Conservation (phyloP, 495 filamentous ascomycete species). For the Hyaloscypha hepaticicola region DNA sequence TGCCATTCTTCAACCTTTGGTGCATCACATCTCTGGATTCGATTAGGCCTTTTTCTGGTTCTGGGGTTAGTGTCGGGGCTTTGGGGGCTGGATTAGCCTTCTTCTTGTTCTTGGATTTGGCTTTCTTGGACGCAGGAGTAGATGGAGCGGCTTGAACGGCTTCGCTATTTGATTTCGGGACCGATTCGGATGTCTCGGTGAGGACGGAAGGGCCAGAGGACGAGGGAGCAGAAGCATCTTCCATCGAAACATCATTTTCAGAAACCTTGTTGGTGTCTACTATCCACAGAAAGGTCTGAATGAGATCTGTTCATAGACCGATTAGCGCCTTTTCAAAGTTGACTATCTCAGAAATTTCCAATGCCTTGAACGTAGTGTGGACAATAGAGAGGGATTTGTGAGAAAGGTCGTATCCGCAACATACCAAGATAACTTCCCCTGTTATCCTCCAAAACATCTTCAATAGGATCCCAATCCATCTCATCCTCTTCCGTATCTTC, state of each 20-base stretch:
- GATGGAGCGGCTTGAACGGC: slow-evolving; percentile 29
- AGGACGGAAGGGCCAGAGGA: not conserved
- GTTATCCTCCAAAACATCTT: slow-evolving; percentile 48
- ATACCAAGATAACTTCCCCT: slow-evolving; percentile 41
- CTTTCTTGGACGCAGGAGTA: slow-evolving; percentile 34
- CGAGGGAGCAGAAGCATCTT: slow-evolving; percentile 5
- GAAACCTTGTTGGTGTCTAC: slow-evolving; percentile 7
- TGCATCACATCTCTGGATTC: slow-evolving; percentile 43
- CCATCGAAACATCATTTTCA: slow-evolving; percentile 21
- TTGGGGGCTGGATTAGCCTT: slow-evolving; percentile 22
- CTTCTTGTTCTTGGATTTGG: slow-evolving; percentile 38
- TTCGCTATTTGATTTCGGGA: slow-evolving; percentile 11
- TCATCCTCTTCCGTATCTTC: slow-evolving; percentile 29
- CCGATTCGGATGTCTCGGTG: slow-evolving; percentile 11
- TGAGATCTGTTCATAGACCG: slow-evolving; percentile 26
- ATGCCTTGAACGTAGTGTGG: too few relatives aligned
- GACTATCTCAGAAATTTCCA: too few relatives aligned
- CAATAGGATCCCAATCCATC: slow-evolving; percentile 53
- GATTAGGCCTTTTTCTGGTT: slow-evolving; percentile 40
- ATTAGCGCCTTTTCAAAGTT: too few relatives aligned
- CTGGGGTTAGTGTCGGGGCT: slow-evolving; percentile 1
- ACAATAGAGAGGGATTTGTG: too few relatives aligned
- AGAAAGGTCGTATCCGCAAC: too few relatives aligned
- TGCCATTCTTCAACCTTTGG: slow-evolving; percentile 41
- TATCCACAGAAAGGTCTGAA: slow-evolving; percentile 47